Conservation (phyloP, 169 alveolate species). For the Eimeria praecox region DNA sequence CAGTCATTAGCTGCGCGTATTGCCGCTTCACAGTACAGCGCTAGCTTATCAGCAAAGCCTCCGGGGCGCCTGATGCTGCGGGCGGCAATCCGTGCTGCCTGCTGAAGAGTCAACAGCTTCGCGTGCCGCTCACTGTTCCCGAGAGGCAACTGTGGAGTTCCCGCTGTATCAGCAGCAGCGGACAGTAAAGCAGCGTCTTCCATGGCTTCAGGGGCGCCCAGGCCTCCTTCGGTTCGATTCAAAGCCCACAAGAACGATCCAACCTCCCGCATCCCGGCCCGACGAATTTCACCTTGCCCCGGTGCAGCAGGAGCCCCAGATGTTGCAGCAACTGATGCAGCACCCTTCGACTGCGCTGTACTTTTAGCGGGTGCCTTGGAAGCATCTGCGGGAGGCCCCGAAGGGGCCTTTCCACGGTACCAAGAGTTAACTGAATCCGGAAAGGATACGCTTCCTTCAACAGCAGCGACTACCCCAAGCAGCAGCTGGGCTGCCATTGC, state of each 20-base stretch:
- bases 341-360: neutral
- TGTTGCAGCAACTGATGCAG: neutral
- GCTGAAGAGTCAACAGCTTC: slow-evolving; percentile 16
- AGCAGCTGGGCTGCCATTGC: slow-evolving; percentile 53
- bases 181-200: neutral
- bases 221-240: slow-evolving; percentile 47
- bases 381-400: neutral
- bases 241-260: slow-evolving; percentile 57
- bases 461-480: slow-evolving; percentile 37
- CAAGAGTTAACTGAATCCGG: slow-evolving; percentile 19
- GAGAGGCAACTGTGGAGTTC: neutral
- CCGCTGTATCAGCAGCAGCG: neutral
- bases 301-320: neutral
- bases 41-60: slow-evolving; percentile 62
- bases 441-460: slow-evolving; percentile 5
- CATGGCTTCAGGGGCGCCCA: slow-evolving; percentile 4
- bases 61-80: slow-evolving; percentile 32
- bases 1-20: slow-evolving; percentile 36
- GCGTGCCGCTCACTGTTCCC: neutral
- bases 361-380: neutral
- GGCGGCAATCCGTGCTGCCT: slow-evolving; percentile 38
- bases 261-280: slow-evolving; percentile 53
- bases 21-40: slow-evolving; percentile 56
- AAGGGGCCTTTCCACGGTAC: neutral
- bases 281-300: slow-evolving; percentile 5